phyloP scores from a whole-genome alignment of 1,139 yeast genomes.

The Blastobotrys elegans region DNA sequence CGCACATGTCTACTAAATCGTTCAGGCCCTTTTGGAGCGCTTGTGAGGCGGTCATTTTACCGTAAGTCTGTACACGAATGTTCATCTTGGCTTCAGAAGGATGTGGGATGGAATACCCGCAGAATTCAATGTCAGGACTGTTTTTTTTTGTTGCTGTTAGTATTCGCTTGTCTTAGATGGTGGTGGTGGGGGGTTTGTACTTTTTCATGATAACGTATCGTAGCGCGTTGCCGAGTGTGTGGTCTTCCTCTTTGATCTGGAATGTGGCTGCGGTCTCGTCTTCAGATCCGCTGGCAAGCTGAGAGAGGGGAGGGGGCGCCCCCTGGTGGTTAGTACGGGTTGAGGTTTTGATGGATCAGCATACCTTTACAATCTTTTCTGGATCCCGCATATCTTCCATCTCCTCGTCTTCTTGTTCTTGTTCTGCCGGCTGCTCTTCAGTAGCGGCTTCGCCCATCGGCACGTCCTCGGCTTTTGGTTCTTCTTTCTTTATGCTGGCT shows the following conservation, averaged over 20 bases:
- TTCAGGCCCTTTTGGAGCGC: conserved; percentile 90
- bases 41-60: conserved; percentile 75
- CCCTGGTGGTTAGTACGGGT: too few species aligned
- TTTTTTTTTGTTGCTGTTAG: conserved; percentile 3
- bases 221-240: conserved; percentile 88
- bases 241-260: conserved; percentile 90
- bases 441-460: conserved; percentile 19
- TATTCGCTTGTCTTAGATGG: not conserved
- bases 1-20: conserved; percentile 78
- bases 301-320: too few species aligned
- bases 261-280: conserved; percentile 96
- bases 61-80: conserved; percentile 91
- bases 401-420: conserved; percentile 12
- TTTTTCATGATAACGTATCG: conserved; percentile 95
- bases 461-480: conserved; percentile 17
- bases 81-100: conserved; percentile 91
- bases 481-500: conserved; percentile 2
- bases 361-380: conserved; percentile 29
- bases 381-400: conserved; percentile 22
- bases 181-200: conserved; percentile 20
- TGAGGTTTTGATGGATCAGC: too few species aligned
- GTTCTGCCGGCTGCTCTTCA: conserved; percentile 9
- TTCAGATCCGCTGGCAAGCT: conserved; percentile 85
- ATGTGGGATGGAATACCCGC: conserved; percentile 98
- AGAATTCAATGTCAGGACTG: conserved; percentile 89